Conservation (phyloP, 495 filamentous ascomycete genomes). For the Talaromyces liani region DNA sequence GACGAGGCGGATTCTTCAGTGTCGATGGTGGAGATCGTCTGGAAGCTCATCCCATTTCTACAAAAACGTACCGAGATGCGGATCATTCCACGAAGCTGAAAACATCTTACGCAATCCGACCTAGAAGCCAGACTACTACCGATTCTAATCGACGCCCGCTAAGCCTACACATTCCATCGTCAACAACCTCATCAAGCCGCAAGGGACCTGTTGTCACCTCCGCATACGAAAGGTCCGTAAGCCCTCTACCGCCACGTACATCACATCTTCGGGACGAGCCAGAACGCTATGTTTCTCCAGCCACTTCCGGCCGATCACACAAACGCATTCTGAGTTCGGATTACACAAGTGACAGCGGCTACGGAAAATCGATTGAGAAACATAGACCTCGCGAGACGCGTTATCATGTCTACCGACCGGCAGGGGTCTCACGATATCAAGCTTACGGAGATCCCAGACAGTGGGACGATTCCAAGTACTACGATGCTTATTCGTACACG, state of each 20-base stretch:
- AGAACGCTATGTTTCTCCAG: constrained; percentile 23
- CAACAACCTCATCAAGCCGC: constrained; percentile 16
- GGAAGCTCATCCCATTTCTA: constrained; percentile 31
- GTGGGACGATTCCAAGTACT: constrained; percentile 54
- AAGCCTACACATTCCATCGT: constrained; percentile 20
- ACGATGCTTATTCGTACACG: constrained; percentile 62
- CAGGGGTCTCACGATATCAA: constrained; percentile 21
- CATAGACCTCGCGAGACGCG: constrained; percentile 12
- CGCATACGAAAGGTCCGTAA: constrained; percentile 20
- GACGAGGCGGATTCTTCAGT: constrained; percentile 14
- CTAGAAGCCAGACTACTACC: constrained; percentile 30
- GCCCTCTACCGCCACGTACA: constrained; percentile 20
- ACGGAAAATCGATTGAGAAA: constrained; percentile 13
- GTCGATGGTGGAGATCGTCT: constrained; percentile 11
- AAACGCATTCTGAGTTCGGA: constrained; percentile 28
- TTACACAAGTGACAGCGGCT: constrained; percentile 35
- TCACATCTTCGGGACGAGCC: constrained; percentile 12
- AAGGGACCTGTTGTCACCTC: constrained; percentile 24
- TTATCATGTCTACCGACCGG: constrained; percentile 20
- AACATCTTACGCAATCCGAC: constrained; percentile 38
- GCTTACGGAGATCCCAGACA: constrained; percentile 28
- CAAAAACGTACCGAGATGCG: constrained; percentile 27
- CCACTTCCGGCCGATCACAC: constrained; percentile 22
- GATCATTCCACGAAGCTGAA: constrained; percentile 26
- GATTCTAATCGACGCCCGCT: constrained; percentile 21